Percentiles rank a stretch among this genome's conserved stretches.
phyloP scores from a whole-genome alignment of 352 stramenopile genomes.

The Globisporangium carolinianum region DNA sequence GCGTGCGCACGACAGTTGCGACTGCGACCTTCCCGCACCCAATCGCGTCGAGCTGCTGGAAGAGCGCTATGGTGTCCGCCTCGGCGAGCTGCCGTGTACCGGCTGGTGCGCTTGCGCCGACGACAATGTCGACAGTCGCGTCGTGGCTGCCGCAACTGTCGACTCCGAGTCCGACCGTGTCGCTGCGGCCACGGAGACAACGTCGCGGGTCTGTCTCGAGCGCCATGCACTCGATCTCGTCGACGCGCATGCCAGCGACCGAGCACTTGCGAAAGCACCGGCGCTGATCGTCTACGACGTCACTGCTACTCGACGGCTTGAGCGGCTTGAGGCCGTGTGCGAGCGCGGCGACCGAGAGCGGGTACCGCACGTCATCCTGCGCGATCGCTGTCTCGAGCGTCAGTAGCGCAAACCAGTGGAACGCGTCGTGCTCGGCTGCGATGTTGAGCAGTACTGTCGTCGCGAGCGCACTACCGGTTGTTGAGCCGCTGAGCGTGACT shows the following conservation, averaged over 20 bases:
- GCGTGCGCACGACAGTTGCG: constrained; percentile 18
- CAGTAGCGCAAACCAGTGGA: constrained; percentile 50
- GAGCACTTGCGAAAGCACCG: constrained; percentile 27
- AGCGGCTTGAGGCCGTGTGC: constrained; percentile 15
- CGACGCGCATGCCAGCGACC: constrained; percentile 21
- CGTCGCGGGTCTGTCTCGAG: constrained; percentile 13
- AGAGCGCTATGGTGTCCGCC: constrained; percentile 21
- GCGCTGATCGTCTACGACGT: constrained; percentile 25
- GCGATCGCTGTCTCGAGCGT: constrained; percentile 43
- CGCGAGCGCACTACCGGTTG: constrained; percentile 2
- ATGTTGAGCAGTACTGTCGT: constrained; percentile 41
- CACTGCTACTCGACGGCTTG: constrained; percentile 6
- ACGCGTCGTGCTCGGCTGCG: constrained; percentile 32
- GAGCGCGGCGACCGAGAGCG: constrained; percentile 19
- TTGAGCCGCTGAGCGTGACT: constrained; percentile 16
- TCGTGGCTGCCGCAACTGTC: not conserved
- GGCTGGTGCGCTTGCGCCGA: not conserved
- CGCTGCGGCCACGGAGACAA: not conserved
- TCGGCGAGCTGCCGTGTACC: constrained; percentile 3
- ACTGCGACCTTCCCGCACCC: constrained; percentile 47
- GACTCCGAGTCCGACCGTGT: not conserved
- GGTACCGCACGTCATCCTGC: constrained; percentile 32
- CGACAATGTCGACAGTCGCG: not conserved
- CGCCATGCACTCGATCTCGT: constrained; percentile 37
- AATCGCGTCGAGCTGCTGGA: constrained; percentile 42